These are phyloP conservation scores for Amauroascus niger DNA, from an alignment of 2,329 filamentous ascomycete species.

Conservation along the genomic window DNA sequence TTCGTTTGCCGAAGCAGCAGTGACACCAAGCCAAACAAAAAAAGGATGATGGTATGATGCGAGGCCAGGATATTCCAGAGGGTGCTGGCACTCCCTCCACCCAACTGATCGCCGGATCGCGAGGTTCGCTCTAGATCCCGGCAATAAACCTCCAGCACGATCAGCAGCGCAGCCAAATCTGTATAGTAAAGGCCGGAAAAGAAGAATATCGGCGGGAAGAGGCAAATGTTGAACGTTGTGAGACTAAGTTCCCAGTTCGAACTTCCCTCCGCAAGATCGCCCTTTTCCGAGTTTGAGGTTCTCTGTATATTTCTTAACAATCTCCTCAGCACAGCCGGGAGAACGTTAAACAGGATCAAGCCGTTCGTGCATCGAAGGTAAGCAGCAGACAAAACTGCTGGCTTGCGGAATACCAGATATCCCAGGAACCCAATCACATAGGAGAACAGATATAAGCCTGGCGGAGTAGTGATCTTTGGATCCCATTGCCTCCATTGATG, in stretches of 20 bases:
- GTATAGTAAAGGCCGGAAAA: slow-evolving; percentile 95
- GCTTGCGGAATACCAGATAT: slow-evolving; percentile 22
- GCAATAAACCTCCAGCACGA: slow-evolving; percentile 61
- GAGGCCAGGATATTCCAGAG: slow-evolving; percentile 7
- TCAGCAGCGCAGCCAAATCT: slow-evolving; percentile 70
- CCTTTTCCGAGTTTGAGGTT: slow-evolving; percentile 14
- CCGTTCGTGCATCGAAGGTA: slow-evolving; percentile 33
- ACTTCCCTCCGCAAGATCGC: slow-evolving; percentile 11
- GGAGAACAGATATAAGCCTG: slow-evolving; percentile 58
- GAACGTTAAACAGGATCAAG: slow-evolving; percentile 27
- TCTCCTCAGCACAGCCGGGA: slow-evolving; percentile 46
- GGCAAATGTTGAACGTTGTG: slow-evolving; percentile 61
- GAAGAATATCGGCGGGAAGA: slow-evolving; percentile 90
- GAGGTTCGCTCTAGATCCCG: slow-evolving; percentile 33
- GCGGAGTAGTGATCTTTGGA: slow-evolving; percentile 93
- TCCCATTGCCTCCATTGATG: slow-evolving; percentile 74
- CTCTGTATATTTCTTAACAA: slow-evolving; percentile 41
- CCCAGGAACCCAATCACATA: slow-evolving; percentile 37
- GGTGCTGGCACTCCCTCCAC: too few relatives aligned
- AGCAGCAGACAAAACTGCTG: slow-evolving; percentile 27
- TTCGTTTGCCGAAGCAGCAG: slow-evolving; percentile 87
- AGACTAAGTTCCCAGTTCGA: slow-evolving; percentile 18
- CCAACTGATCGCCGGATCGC: not conserved
- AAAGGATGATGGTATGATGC: slow-evolving; percentile 29
- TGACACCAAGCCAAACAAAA: slow-evolving; percentile 54